Base-by-base conservation (phyloP, 1,284 basidiomycete genomes). In the Fomitiporia mediterranea region DNA sequence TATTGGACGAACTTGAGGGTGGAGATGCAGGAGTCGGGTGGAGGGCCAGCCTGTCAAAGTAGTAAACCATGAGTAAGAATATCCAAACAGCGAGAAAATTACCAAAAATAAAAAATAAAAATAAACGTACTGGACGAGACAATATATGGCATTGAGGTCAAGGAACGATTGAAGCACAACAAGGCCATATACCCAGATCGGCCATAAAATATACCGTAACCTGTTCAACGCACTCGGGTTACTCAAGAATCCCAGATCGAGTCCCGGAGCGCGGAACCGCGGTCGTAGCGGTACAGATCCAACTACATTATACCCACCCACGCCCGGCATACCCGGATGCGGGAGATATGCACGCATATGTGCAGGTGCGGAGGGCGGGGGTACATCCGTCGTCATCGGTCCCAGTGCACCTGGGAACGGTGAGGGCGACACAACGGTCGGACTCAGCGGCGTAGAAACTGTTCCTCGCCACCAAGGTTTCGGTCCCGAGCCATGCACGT, bases 81-180 rank as follows among this genome's bases (percentile, higher is more conserved):
- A 38, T 11, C 37, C 42, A 43, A 35, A 39, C 25, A 23, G 4
- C 3, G 13, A 17, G 13, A 51, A 30, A 9, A 7, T 28, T 39
- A 28, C 48, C 46, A 48, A 53, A 34, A 13, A 55, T 54, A 34
- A 43, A 27, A 56, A 59, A 54, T 35, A 30, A 40, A 50, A 51
- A 15, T 44, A 9, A 35, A 83, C 89, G 73, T 66, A 90, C 89
- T 89, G 78, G 53, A 90, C 67, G 63, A 91, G 67, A 62, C 89
- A 81, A 71, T 82, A 91, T 64, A 84, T 83, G 65, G 82, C 81
- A 67, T 90, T 90, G 70, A 91, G 89, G 66, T 91, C 89, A 67
- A 91, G 82, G 65, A 84, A 91, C 1, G 84, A 83, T 69, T 91
- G 89, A 15, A 89, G 67, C 19, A 81, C 81, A 42, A 91, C 72